Conservation (phyloP, 768 basidiomycete genomes). For the Agrocybe chaxingu region DNA sequence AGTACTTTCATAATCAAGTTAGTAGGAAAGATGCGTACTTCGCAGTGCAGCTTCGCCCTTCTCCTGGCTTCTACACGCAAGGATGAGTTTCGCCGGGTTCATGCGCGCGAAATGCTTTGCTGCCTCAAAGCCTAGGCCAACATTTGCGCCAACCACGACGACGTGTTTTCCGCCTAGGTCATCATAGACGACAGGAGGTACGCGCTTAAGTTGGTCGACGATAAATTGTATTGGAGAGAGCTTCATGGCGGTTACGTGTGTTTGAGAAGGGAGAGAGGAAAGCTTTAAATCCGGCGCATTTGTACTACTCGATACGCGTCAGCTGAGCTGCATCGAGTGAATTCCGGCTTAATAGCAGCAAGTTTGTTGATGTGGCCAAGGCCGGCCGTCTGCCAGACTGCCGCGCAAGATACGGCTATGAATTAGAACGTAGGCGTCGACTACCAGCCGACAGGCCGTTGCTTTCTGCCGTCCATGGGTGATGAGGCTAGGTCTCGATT, state of each 20-base stretch:
- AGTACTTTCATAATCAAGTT: background rate
- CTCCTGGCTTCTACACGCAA: conserved; percentile 32
- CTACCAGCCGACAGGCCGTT: too few relatives aligned
- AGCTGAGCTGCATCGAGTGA: too few relatives aligned
- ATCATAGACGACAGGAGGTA: conserved; percentile 27
- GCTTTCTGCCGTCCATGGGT: too few relatives aligned
- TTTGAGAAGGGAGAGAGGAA: background rate
- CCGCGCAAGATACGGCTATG: too few relatives aligned
- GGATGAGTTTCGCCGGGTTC: conserved; percentile 32
- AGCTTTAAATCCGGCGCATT: background rate
- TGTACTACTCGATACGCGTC: too few relatives aligned
- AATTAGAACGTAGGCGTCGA: too few relatives aligned
- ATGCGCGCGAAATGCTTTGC: conserved; percentile 42
- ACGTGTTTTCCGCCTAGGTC: conserved; percentile 45
- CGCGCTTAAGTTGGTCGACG: background rate
- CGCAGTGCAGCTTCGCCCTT: conserved; percentile 32
- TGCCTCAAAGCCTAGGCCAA: conserved; percentile 46
- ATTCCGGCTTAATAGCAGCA: too few relatives aligned
- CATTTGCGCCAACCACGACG: conserved; percentile 47
- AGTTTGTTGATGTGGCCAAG: too few relatives aligned
- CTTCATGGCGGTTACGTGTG: background rate
- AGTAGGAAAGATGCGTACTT: conserved; percentile 23
- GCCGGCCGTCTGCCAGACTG: too few relatives aligned
- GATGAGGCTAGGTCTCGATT: too few relatives aligned
- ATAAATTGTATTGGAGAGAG: background rate